These are phyloP conservation scores for Mycena kentingensis DNA, from an alignment of 768 basidiomycete species.

Conservation along the genomic window DNA sequence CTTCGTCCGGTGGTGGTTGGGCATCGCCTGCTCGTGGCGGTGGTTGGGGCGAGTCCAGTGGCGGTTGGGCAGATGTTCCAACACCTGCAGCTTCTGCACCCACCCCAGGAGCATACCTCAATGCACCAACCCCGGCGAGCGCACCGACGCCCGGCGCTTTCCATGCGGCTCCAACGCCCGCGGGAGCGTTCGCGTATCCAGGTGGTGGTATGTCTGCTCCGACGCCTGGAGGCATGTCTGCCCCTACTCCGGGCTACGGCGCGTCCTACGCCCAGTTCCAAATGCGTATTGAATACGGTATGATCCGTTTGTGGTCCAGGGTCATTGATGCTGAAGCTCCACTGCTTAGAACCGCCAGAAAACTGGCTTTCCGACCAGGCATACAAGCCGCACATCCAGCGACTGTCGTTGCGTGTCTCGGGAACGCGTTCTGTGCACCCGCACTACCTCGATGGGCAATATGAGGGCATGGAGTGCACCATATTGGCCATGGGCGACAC, in stretches of 20 bases:
- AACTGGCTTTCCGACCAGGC: conserved; percentile 45
- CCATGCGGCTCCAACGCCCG: conserved; percentile 13
- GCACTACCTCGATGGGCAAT: conserved; percentile 39
- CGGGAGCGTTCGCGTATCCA: conserved; percentile 21
- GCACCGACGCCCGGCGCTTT: conserved; percentile 24
- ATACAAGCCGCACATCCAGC: conserved; percentile 31
- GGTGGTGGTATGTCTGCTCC: conserved; percentile 32
- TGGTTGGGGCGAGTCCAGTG: conserved; percentile 17
- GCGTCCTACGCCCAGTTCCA: conserved; percentile 20
- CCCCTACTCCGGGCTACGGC: conserved; percentile 43
- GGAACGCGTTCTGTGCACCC: conserved; percentile 34
- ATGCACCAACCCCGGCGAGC: conserved; percentile 36
- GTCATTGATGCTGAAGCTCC: conserved; percentile 6
- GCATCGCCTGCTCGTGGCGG: conserved; percentile 17
- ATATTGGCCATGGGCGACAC: conserved; percentile 36
- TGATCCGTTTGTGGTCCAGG: not conserved
- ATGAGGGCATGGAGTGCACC: conserved; percentile 33
- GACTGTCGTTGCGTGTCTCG: conserved; percentile 42
- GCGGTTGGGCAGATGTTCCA: conserved; percentile 44
- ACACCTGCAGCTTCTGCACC: conserved; percentile 50
- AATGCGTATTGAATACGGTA: conserved; percentile 20
- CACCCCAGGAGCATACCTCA: conserved; percentile 42
- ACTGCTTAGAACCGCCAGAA: conserved; percentile 34
- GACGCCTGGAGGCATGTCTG: conserved; percentile 40
- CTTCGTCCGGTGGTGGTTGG: conserved; percentile 18